Evolutionary conservation across 2,329 filamentous ascomycete species (phyloP).

Genomic region (Colletotrichum ledebouriae): DNA sequence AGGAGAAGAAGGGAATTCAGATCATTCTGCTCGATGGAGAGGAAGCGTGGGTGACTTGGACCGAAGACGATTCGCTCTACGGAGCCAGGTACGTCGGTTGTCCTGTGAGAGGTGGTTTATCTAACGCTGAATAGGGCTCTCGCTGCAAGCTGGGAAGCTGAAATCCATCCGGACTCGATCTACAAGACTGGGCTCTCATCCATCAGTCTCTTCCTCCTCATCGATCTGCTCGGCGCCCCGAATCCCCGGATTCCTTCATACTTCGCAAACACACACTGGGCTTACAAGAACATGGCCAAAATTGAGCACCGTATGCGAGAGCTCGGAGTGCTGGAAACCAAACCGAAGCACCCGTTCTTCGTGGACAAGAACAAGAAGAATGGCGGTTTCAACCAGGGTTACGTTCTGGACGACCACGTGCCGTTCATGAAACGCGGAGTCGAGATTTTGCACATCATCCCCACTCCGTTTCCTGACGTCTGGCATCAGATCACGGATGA

Average conservation of each 20-base stretch:
- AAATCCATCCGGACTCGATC: constrained; percentile 78
- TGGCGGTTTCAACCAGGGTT: constrained; percentile 59
- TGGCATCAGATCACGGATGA: constrained; percentile 93
- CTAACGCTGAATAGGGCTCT: constrained; percentile 65
- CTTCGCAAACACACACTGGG: constrained; percentile 93
- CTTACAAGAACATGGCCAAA: constrained; percentile 81
- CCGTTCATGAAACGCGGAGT: constrained; percentile 92
- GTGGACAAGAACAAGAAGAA: constrained; percentile 69
- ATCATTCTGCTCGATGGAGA: constrained; percentile 93
- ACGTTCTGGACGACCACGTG: constrained; percentile 87
- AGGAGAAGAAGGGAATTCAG: constrained; percentile 86
- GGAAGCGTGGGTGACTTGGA: constrained; percentile 90
- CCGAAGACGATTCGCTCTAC: constrained; percentile 85
- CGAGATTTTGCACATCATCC: constrained; percentile 90
- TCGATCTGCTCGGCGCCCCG: constrained; percentile 84
- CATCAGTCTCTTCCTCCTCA: constrained; percentile 90
- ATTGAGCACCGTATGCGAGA: constrained; percentile 81
- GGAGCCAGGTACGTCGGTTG: constrained; percentile 75
- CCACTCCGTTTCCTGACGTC: constrained; percentile 81
- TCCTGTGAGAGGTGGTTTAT: neutral
- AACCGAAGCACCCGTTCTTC: constrained; percentile 70
- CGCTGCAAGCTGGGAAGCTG: constrained; percentile 83
- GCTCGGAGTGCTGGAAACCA: constrained; percentile 75
- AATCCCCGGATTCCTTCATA: constrained; percentile 84
- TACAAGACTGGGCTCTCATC: constrained; percentile 81